Conservation (phyloP, 306 rosid species). For the Corylus americana region DNA sequence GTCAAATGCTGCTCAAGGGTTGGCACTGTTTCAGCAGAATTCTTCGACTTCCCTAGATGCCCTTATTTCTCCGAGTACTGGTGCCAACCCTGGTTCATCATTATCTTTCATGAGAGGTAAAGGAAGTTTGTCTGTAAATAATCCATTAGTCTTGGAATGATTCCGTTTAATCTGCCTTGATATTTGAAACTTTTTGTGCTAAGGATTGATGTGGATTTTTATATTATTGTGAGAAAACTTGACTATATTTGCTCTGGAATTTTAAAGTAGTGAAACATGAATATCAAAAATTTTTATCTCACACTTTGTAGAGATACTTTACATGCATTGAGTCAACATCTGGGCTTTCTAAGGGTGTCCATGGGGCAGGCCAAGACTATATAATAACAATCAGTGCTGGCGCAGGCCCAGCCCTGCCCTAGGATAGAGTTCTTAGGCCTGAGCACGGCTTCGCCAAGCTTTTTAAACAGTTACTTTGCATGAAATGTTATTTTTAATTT, state of each 20-base stretch:
- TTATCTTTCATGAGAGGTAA: slow-evolving; percentile 94
- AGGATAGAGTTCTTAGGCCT: not conserved
- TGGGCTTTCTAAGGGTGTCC: slow-evolving; percentile 9
- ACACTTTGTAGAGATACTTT: slow-evolving; percentile 15
- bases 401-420: not conserved
- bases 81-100: slow-evolving; percentile 84
- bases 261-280: slow-evolving; percentile 11
- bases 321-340: slow-evolving; percentile 19
- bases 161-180: slow-evolving; percentile 15
- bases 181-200: not conserved
- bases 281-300: not conserved
- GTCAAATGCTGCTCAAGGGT: slow-evolving; percentile 49
- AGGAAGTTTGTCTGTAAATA: slow-evolving; percentile 13
- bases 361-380: not conserved
- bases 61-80: slow-evolving; percentile 66
- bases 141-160: slow-evolving; percentile 17
- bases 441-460: not conserved
- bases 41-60: slow-evolving; percentile 79
- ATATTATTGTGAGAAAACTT: not conserved
- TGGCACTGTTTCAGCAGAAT: slow-evolving; percentile 59
- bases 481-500: not conserved
- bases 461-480: not conserved
- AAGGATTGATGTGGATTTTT: not conserved
- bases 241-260: not conserved
- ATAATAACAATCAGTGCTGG: not conserved